Base-by-base conservation (phyloP, 2,329 filamentous ascomycete species). In the Pseudopithomyces maydicus region DNA sequence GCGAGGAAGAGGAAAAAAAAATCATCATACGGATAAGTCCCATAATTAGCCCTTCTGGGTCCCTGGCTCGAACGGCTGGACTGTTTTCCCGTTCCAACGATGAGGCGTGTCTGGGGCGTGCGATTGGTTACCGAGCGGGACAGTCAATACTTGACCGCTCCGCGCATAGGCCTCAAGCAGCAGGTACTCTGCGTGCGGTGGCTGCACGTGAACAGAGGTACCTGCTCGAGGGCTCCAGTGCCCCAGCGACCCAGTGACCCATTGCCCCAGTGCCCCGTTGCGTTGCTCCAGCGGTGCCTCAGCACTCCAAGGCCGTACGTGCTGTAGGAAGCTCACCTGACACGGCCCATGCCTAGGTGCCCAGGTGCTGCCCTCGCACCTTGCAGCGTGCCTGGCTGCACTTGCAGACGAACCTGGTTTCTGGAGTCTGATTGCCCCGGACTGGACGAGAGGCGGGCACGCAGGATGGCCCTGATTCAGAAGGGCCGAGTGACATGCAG, bases 81-180 rank as follows among this genome's bases (percentile, higher is more conserved):
- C 58, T 59, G 38, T 58, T 54, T 58, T 61, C 66, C 63, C 49
- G 47, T 62, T 63, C 44, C 50, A 57, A 56, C 41, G 55, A 55
- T 54, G 53, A 48, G 60, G 56, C 62, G 51, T 58, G 33, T 47
- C 43, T 61, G 20, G 14, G 46, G 12, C n/a, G 19, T 41, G 42
- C 55, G 47, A 73, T 75, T 74, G 72, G 72, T 61, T 74, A 75
- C 72, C 72, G 69, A 69, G 60, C 39, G 35, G 43, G 26, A 39
- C 57, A 70, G 61, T 68, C 72, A 74, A 74, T 75, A 74, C 64
- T 69, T 70, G 64, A 57, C 69, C 68, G 66, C 56, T 68, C 67
- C 65, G 66, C 71, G 72, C 71, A 72, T 71, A 62, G 63, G 58
- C 57, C 66, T 67, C 62, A 64, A 66, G 65, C 62, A 66, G 64